These are phyloP conservation scores for Haberlea rhodopensis DNA, from an alignment of 257 asterid species.

Conservation along the genomic window DNA sequence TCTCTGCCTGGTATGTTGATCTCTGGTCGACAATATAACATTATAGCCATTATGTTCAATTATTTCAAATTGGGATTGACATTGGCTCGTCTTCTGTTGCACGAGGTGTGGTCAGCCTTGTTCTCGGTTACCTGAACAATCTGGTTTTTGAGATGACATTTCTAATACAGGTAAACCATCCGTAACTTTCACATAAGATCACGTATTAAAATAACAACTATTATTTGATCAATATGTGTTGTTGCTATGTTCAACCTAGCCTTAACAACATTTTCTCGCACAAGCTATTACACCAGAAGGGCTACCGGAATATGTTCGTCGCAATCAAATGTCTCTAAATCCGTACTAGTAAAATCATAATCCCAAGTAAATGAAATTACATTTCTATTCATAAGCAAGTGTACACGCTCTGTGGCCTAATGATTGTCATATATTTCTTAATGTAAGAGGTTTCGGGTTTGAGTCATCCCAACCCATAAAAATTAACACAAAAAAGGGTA, in stretches of 20 bases:
- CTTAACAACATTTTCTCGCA: neutral
- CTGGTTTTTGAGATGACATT: constrained; percentile 87
- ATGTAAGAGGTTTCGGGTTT: too few relatives aligned
- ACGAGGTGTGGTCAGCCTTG: constrained; percentile 87
- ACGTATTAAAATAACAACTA: neutral
- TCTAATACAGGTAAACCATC: constrained; percentile 75
- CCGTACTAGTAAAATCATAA: constrained; percentile 48
- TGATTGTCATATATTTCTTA: too few relatives aligned
- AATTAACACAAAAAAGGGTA: too few relatives aligned
- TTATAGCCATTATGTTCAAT: neutral
- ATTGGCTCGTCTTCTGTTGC: constrained; percentile 91
- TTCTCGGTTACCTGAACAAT: constrained; percentile 77
- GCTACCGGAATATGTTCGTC: constrained; percentile 76
- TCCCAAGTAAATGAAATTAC: neutral
- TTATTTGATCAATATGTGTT: too few relatives aligned
- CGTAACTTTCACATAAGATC: neutral
- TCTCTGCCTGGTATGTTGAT: neutral
- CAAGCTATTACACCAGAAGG: constrained; percentile 81
- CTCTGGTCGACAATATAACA: neutral
- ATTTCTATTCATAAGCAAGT: neutral
- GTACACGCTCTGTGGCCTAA: too few relatives aligned
- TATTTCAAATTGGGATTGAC: constrained; percentile 64
- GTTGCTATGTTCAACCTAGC: too few relatives aligned
- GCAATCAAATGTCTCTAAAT: constrained; percentile 73
- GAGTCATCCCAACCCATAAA: too few relatives aligned